Percentiles rank a stretch among this genome's conserved stretches.
These are phyloP conservation scores for Hysterium pulicare DNA, from an alignment of 2,329 filamentous ascomycete species.

Conservation along the genomic window DNA sequence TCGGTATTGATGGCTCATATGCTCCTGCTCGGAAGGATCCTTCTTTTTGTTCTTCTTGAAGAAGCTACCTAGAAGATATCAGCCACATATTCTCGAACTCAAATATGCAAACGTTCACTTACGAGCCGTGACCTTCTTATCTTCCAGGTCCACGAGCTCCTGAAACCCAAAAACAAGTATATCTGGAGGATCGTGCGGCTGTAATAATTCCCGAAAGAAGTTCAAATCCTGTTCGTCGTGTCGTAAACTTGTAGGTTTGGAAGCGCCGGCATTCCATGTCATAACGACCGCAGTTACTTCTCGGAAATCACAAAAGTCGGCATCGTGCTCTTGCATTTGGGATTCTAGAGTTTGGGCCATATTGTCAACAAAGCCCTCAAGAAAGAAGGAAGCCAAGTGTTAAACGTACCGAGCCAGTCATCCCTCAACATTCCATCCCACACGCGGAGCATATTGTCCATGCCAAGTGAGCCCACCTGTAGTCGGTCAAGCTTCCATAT, in stretches of 20 bases:
- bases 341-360: constrained; percentile 62
- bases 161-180: constrained; percentile 96
- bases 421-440: constrained; percentile 95
- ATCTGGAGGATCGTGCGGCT: constrained; percentile 74
- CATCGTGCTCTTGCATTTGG: constrained; percentile 80
- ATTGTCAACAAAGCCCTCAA: constrained; percentile 6
- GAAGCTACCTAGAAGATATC: constrained; percentile 60
- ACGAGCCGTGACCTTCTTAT: constrained; percentile 96
- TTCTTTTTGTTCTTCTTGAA: constrained; percentile 76
- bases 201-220: constrained; percentile 79
- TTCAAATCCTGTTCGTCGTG: constrained; percentile 65
- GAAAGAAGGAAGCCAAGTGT: too few species aligned
- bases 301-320: constrained; percentile 80
- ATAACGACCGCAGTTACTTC: constrained; percentile 76
- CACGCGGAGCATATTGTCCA: constrained; percentile 75
- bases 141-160: constrained; percentile 94
- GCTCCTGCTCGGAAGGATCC: constrained; percentile 77
- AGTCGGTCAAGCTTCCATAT: constrained; percentile 80
- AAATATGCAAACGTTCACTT: constrained; percentile 20
- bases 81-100: neutral
- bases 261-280: constrained; percentile 97
- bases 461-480: constrained; percentile 82
- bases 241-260: constrained; percentile 78
- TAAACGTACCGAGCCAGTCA: constrained; percentile 78
- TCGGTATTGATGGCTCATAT: constrained; percentile 96